These are phyloP conservation scores for Wickerhamomyces hampshirensis DNA, from an alignment of 805 yeast genomes.

Conservation along the genomic window DNA sequence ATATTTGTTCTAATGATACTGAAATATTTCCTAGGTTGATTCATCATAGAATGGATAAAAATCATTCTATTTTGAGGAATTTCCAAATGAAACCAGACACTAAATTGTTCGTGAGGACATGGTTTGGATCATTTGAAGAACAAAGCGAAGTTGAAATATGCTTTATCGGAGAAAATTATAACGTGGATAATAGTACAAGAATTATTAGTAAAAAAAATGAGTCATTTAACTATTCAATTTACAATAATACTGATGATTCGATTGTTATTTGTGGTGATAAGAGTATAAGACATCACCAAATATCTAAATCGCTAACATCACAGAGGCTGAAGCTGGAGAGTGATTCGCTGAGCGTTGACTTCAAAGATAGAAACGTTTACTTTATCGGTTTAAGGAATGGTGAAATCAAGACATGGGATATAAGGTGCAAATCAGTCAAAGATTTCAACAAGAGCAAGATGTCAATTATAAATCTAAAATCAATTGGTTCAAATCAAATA, in stretches of 20 bases:
- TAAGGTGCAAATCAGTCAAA: conserved; percentile 4
- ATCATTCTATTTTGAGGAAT: conserved; percentile 9
- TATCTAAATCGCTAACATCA: not conserved
- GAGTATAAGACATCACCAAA: not conserved
- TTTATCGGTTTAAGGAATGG: conserved; percentile 20
- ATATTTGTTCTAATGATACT: too few relatives aligned
- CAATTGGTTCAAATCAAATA: not conserved
- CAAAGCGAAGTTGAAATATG: conserved; percentile 15
- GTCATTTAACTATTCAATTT: conserved; percentile 11
- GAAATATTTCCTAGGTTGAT: not conserved
- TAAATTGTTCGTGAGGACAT: conserved; percentile 10
- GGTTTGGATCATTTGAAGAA: conserved; percentile 21
- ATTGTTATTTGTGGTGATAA: conserved; percentile 8
- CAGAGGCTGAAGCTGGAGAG: conserved; percentile 4
- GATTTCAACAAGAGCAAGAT: conserved; percentile 1
- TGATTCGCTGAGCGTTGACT: conserved; percentile 17
- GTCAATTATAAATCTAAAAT: conserved; percentile 10
- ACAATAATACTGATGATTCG: not conserved
- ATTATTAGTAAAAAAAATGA: conserved; percentile 2
- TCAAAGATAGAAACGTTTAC: conserved; percentile 1
- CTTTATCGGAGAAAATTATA: conserved; percentile 4
- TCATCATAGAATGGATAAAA: conserved; percentile 8
- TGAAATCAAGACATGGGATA: conserved; percentile 13
- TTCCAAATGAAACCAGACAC: not conserved
- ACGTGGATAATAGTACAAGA: not conserved